Base-by-base conservation (phyloP, 345 rosid genomes). In the Camelina laxa region DNA sequence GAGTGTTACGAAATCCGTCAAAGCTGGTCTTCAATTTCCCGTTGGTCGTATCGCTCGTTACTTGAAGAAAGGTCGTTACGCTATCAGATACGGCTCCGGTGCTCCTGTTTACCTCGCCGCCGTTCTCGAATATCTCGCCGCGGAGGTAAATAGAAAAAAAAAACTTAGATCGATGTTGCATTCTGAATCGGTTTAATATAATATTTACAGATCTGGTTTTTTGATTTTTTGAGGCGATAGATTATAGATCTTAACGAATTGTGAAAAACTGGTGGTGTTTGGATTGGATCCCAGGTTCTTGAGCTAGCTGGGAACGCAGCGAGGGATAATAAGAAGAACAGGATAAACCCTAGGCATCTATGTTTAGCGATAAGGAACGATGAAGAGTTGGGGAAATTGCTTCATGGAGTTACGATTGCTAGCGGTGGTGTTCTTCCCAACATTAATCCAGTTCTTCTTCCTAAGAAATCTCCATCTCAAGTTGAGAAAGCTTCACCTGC, bases 11-110 rank as follows among this genome's bases (percentile, higher is more conserved):
- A 85, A 87, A 71, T 89, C 97, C 0, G 73, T 67, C 2, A 89
- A 83, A 68, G 94, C 95, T 0, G 95, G 97, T 12, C 88, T 91
- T 3, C 95, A 91, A 70, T 91, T 91, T 58, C 94, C 97, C 1
- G 97, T 91, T 0, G 97, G 92, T 19, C 86, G 95, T 22, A 78
- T 91, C 51, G 86, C 87, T 8, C 86, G 97, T 8, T 91, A 50
- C 79, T 60, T 91, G 65, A 91, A 86, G 87, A 87, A 83, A 41
- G 97, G 97, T 0, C 85, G 94, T 0, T 91, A 91, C 8, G 82
- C 95, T 2, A 72, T 78, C 60, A 69, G 97, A 27, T 85, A 80
- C 6, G 97, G 97, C 4, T 60, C 85, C 11, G 94, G 94, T 1
- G 90, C 97, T 75, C 86, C 97, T 0, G 78, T 91, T 9, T 91